A percentile compares a stretch with the other conserved stretches of the same genome.
Conservation (phyloP, 768 basidiomycete species). For the Tulasnella sp. region DNA sequence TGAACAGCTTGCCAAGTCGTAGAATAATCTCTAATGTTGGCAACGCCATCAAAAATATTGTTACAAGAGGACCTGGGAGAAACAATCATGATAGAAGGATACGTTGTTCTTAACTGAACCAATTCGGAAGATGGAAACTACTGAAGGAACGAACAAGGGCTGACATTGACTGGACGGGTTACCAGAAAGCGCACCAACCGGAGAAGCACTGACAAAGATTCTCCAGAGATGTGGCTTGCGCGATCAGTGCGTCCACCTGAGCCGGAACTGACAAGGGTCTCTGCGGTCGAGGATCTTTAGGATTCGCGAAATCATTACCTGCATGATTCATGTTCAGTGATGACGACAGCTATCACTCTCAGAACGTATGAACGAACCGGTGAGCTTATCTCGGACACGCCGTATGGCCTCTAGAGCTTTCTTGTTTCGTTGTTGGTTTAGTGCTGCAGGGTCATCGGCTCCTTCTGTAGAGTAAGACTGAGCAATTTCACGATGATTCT, state of each 20-base stretch:
- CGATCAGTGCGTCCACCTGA: conserved; percentile 91
- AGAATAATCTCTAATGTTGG: background rate
- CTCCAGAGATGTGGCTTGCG: conserved; percentile 88
- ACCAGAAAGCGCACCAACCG: conserved; percentile 61
- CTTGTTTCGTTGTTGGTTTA: conserved; percentile 85
- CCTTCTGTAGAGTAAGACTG: conserved; percentile 38
- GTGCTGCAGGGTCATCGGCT: conserved; percentile 54
- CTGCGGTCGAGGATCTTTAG: conserved; percentile 47
- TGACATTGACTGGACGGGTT: background rate
- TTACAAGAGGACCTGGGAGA: background rate
- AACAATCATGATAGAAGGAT: background rate
- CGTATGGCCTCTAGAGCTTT: conserved; percentile 88
- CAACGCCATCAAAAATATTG: background rate
- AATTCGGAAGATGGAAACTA: background rate
- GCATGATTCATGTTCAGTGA: background rate
- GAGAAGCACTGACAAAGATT: conserved; percentile 97
- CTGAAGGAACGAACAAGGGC: background rate
- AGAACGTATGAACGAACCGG: conserved; percentile 50
- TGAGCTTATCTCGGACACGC: conserved; percentile 91
- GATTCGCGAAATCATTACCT: conserved; percentile 88
- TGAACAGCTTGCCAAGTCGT: background rate
- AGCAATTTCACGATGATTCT: background rate
- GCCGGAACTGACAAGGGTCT: conserved; percentile 60
- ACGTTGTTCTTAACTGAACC: background rate
- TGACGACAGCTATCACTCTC: background rate